Conservation (phyloP, 768 basidiomycete genomes). For the Lepiota brunneoincarnata region DNA sequence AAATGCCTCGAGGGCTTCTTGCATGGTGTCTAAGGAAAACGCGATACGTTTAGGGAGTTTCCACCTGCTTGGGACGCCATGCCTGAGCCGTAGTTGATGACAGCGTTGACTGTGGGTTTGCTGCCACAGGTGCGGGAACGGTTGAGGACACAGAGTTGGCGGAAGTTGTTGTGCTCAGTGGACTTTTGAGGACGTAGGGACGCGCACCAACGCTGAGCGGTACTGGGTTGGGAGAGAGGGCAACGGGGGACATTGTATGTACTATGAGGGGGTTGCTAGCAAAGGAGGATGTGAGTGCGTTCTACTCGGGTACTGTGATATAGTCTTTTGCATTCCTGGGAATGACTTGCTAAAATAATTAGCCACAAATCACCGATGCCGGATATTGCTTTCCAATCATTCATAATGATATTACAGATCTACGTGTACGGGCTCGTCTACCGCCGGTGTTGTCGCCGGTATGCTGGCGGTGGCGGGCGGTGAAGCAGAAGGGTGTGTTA, state of each 20-base stretch:
- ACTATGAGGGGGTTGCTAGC: conserved; percentile 4
- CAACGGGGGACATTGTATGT: conserved; percentile 29
- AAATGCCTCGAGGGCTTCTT: conserved; percentile 77
- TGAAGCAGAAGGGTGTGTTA: neutral
- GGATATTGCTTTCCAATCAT: neutral
- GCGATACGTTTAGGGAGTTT: conserved; percentile 28
- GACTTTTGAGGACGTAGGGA: conserved; percentile 10
- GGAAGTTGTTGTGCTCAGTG: conserved; percentile 14
- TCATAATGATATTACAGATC: neutral
- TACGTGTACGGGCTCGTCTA: neutral
- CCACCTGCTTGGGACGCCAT: conserved; percentile 35
- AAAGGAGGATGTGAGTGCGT: conserved; percentile 15
- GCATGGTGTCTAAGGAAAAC: conserved; percentile 78
- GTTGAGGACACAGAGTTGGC: conserved; percentile 12
- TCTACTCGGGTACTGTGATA: conserved; percentile 9
- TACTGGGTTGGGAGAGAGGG: conserved; percentile 15
- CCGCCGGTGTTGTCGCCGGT: neutral
- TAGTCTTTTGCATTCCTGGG: conserved; percentile 7
- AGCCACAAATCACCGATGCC: conserved; percentile 21
- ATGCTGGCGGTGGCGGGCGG: neutral
- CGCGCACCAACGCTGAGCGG: neutral
- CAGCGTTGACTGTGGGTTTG: conserved; percentile 13
- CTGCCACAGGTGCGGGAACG: conserved; percentile 11
- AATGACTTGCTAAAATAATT: conserved; percentile 18
- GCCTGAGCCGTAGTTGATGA: conserved; percentile 13